Conservation (phyloP, 2,329 filamentous ascomycete genomes). For the Neofusicoccum cordaticola region DNA sequence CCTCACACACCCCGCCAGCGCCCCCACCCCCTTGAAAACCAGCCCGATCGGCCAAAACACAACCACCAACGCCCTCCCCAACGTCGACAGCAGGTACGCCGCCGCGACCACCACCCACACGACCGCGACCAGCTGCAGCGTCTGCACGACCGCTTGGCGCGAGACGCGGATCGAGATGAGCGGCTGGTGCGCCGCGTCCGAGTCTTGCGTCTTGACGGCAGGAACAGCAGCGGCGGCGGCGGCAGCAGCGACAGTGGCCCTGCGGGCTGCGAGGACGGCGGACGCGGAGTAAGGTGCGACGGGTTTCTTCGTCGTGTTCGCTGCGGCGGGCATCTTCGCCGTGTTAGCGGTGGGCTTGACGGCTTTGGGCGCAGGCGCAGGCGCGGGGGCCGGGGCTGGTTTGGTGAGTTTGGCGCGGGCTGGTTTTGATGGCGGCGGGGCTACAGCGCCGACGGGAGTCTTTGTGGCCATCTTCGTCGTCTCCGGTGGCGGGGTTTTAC, state of each 20-base stretch:
- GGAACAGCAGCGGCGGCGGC: too few relatives aligned
- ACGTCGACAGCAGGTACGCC: background rate
- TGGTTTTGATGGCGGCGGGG: background rate
- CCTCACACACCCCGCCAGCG: background rate
- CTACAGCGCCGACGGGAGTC: too few relatives aligned
- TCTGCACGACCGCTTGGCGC: background rate
- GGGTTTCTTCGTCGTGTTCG: background rate
- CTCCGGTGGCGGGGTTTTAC: too few relatives aligned
- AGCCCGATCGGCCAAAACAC: background rate
- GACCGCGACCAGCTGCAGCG: background rate
- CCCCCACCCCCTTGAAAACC: background rate
- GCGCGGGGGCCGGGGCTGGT: background rate
- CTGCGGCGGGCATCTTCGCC: background rate
- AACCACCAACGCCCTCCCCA: conserved; percentile 1
- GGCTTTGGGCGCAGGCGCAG: background rate
- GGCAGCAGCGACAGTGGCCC: background rate
- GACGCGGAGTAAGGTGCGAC: background rate
- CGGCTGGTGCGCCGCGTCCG: background rate
- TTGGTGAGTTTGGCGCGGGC: background rate
- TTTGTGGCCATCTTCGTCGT: background rate
- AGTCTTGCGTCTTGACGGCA: background rate
- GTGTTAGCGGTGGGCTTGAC: background rate
- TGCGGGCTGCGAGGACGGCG: background rate
- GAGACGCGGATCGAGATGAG: background rate
- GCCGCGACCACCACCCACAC: background rate